A percentile compares a stretch with the other conserved stretches of the same genome.
Conservation (phyloP, 495 filamentous ascomycete species). For the Barbatosphaeria neglecta region DNA sequence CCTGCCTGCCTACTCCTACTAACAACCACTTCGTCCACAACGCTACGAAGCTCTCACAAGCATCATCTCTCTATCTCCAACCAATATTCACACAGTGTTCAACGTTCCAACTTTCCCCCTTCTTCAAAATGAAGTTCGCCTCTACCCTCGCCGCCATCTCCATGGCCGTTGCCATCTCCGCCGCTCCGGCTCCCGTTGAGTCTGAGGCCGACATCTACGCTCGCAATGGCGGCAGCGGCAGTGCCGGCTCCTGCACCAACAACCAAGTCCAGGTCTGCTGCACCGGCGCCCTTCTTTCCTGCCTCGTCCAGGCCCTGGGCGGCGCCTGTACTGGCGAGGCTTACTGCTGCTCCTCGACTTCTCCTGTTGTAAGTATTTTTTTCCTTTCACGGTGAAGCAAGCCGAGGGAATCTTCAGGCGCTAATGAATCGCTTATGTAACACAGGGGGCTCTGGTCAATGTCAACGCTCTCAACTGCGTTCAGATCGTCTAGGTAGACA, state of each 20-base stretch:
- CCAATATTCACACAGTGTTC: too few species aligned
- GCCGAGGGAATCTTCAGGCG: too few species aligned
- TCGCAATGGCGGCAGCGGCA: conserved; percentile 3
- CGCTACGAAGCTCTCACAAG: too few species aligned
- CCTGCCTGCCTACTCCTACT: too few species aligned
- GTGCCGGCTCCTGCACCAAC: conserved; percentile 5
- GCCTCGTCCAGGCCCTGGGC: conserved; percentile 3
- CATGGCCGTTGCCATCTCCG: conserved; percentile 4
- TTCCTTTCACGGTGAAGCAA: not conserved
- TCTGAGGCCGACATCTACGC: conserved; percentile 9
- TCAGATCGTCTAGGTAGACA: too few species aligned
- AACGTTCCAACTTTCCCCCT: too few species aligned
- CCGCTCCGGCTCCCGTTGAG: conserved; percentile 12
- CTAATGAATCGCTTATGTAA: conserved; percentile 1
- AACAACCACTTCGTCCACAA: too few species aligned
- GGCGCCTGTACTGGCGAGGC: conserved; percentile 3
- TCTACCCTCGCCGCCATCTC: conserved; percentile 8
- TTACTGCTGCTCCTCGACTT: conserved; percentile 8
- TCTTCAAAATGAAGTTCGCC: conserved; percentile 14
- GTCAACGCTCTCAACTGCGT: conserved; percentile 11
- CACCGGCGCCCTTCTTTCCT: conserved; percentile 2
- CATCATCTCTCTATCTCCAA: too few species aligned
- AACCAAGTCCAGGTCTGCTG: conserved; percentile 11
- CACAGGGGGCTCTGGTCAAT: conserved; percentile 4
- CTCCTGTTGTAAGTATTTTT: conserved; percentile 1